Evolutionary conservation across 192 early-diverging fungal species (phyloP), one percentile per base, ranked within the genome.

Genomic region (Obelidium mucronatum): DNA sequence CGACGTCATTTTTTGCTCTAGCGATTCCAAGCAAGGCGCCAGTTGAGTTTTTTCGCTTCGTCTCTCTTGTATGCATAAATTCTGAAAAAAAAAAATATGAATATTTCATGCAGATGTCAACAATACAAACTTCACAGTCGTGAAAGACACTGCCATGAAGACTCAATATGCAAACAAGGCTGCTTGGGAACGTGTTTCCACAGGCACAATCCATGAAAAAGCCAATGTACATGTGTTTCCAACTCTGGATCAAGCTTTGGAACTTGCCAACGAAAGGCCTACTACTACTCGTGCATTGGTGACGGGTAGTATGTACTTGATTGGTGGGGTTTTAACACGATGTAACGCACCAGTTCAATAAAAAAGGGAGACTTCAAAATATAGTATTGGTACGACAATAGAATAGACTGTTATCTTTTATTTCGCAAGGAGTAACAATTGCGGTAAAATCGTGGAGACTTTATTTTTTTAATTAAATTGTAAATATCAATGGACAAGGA

Each of bases 301-400:
- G 33, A 97, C 96, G 2, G 98, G 98, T 11, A 97, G 95, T 73
- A 79, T 99, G 75, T 93, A 97, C 74, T 78, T 99, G 68, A 90
- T 97, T 28, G 98, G 98, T 35, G 93, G 92, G 24, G 85, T 92
- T 4, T 83, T 98, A 73, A 92, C 86, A 39, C 89, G 90, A n/a
- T 79, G 94, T 24, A 86, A 88, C 35, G 89, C 89, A 34, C 82
- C 85, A 26, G 82, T 91, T 30, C 36, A 54, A 42, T 80, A 70
- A 76, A 35, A 30, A 44, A 60, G 19, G 19, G 17, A 53, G 1
- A 1, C 31, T 60, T 60, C 24, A 61, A 15, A 28, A 28, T 61
- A 61, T 1, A 15, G 59, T 22, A 61, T 31, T n/a, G n/a, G n/a
- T n/a, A n/a, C n/a, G n/a, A n/a, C n/a, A n/a, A n/a, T n/a, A n/a